Percentiles rank a stretch among this genome's conserved stretches.
Evolutionary conservation across 306 rosid genomes (phyloP).

Genomic region (Vigna reflexopilosa): DNA sequence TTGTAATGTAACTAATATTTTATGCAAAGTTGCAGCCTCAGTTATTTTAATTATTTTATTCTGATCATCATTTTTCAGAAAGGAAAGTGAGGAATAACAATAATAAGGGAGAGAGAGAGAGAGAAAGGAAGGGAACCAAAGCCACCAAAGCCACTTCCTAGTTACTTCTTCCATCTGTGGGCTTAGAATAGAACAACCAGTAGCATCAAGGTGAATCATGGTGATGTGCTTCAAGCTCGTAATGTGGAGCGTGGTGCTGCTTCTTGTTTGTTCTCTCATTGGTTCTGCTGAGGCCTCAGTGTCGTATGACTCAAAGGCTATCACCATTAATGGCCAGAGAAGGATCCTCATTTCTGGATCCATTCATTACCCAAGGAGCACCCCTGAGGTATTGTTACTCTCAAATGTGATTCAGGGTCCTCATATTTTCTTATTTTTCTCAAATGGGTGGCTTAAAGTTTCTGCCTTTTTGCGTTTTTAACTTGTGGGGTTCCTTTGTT

Average conservation of each 20-base stretch:
- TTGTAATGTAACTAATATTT: not conserved
- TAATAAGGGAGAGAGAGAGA: not conserved
- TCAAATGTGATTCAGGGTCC: conserved; percentile 58
- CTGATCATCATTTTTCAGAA: conserved; percentile 28
- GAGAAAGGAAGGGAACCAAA: conserved; percentile 17
- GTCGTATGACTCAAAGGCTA: conserved; percentile 86
- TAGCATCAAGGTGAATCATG: conserved; percentile 40
- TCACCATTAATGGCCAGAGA: conserved; percentile 91
- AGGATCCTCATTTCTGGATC: conserved; percentile 97
- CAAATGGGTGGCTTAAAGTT: conserved; percentile 50
- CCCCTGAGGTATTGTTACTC: conserved; percentile 80
- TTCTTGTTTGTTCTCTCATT: conserved; percentile 49
- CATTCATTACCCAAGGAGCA: conserved; percentile 98
- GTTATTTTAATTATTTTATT: not conserved
- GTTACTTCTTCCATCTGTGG: conserved; percentile 44
- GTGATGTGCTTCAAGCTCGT: conserved; percentile 60
- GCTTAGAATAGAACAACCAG: conserved; percentile 46
- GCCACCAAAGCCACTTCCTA: conserved; percentile 49
- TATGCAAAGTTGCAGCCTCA: conserved; percentile 11
- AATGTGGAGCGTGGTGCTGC: conserved; percentile 64
- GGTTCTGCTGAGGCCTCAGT: conserved; percentile 73
- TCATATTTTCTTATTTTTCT: conserved; percentile 34
- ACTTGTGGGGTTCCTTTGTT: conserved; percentile 40
- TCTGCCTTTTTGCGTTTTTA: conserved; percentile 31
- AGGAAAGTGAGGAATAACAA: conserved; percentile 1